Evolutionary conservation across 192 early-diverging fungal genomes (phyloP).

Genomic region (Mortierella hygrophila): DNA sequence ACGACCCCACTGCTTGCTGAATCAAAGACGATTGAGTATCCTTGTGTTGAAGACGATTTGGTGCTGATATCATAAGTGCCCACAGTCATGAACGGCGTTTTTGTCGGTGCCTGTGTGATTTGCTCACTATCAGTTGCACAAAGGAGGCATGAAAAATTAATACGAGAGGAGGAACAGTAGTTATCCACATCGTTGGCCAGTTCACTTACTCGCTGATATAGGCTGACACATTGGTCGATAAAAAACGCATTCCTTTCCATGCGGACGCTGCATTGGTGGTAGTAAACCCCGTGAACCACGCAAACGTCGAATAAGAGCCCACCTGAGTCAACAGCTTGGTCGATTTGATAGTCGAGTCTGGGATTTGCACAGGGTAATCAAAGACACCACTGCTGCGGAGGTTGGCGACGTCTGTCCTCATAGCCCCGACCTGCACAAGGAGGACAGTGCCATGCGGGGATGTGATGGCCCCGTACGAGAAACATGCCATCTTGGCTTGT

Average conservation of each 20-base stretch:
- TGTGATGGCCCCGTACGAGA: background rate
- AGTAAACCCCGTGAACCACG: background rate
- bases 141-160: background rate
- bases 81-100: constrained; percentile 17
- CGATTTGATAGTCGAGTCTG: background rate
- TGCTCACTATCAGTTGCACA: background rate
- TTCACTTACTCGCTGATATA: background rate
- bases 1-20: constrained; percentile 4
- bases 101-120: constrained; percentile 6
- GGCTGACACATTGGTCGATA: background rate
- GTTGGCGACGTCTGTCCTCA: background rate
- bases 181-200: background rate
- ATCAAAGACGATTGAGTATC: constrained; percentile 40
- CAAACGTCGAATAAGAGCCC: background rate
- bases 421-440: background rate
- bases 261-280: background rate
- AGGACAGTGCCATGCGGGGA: background rate
- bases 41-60: constrained; percentile 37
- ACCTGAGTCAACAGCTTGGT: background rate
- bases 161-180: background rate
- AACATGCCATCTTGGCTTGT: background rate
- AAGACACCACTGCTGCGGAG: background rate
- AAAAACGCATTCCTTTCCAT: background rate
- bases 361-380: background rate
- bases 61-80: constrained; percentile 28